Base-by-base conservation (phyloP, 2,329 filamentous ascomycete genomes). In the Cladobotryum mycophilum region DNA sequence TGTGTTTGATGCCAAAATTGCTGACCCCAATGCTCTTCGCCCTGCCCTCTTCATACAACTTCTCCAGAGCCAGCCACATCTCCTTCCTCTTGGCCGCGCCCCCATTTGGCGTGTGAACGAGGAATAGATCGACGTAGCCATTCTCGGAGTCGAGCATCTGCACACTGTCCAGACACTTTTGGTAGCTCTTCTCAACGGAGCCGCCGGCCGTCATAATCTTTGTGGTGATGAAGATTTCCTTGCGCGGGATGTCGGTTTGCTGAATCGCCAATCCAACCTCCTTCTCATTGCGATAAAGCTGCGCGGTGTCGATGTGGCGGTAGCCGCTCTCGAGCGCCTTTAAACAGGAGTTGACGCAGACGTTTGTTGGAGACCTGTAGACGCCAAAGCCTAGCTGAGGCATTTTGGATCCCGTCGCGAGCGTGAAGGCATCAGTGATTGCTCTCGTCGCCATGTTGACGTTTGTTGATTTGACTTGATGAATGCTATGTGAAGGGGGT, bases 331-430 rank as follows among this genome's bases (percentile, higher is more conserved):
- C 68, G 47, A 86, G 68, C 1, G 82, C 86, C 25, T 73, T 73
- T 3, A 80, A 69, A 57, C 78, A 82, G 2, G 84, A 83, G 25
- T 74, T 65, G 7, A 76, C 70, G 63, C 81, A 85, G 53, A 74
- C 71, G 25, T 74, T 63, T 35, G 70, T 61, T 1, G 73, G 73
- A 2, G 81, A 82, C 49, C 75, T 73, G 67, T 85, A 89, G 51
- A 88, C 83, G 47, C 85, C 85, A 60, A 88, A 88, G 3, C 85
- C 85, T 5, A 89, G 75, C 44, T 74, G 76, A 12, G 85, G 85
- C 18, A 88, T 85, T 30, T 51, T 44, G 14, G 52, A 17, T 1
- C 45, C 46, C 33, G 62, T 63, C 5, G 56, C 50, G 4, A 69
- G 49, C 1, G 54, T 44, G 15, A 67, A 41, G 0, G 57, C 56